Conservation (phyloP, 1,139 yeast species). For the Kluyveromyces sp. region DNA sequence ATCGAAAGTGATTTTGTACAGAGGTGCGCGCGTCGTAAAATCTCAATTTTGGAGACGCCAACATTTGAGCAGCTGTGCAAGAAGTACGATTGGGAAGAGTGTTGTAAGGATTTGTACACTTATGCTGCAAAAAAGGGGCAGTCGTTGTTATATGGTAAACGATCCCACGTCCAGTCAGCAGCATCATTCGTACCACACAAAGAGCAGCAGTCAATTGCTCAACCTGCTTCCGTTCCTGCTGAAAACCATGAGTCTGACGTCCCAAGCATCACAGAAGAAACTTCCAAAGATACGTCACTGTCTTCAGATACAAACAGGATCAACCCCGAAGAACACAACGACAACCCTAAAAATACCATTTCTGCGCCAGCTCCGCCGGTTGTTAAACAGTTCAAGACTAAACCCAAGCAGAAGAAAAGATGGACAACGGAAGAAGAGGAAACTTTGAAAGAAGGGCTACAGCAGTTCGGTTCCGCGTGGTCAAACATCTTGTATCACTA, state of each 20-base stretch:
- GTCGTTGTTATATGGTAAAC: conserved; percentile 62
- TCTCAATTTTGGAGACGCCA: conserved; percentile 46
- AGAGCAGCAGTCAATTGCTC: background rate
- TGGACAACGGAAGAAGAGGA: conserved; percentile 91
- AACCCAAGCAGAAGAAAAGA: conserved; percentile 37
- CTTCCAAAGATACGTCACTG: background rate
- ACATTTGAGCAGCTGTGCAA: conserved; percentile 46
- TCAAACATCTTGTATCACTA: conserved; percentile 76
- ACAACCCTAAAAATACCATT: background rate
- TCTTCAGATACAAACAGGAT: background rate
- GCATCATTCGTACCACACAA: background rate
- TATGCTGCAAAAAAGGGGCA: conserved; percentile 73
- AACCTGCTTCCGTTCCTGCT: background rate
- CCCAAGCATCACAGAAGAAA: background rate
- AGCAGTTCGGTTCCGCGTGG: conserved; percentile 86
- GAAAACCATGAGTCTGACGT: background rate
- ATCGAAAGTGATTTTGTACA: conserved; percentile 31
- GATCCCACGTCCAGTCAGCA: conserved; percentile 12
- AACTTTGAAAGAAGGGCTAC: conserved; percentile 75
- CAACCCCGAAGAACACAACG: background rate
- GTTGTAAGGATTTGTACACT: conserved; percentile 66
- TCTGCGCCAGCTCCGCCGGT: background rate
- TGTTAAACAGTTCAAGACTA: conserved; percentile 11
- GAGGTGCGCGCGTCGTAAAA: conserved; percentile 63
- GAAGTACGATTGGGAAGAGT: conserved; percentile 68